These are phyloP conservation scores for Nemophila menziesii DNA, from an alignment of 257 asterid genomes.

Conservation along the genomic window DNA sequence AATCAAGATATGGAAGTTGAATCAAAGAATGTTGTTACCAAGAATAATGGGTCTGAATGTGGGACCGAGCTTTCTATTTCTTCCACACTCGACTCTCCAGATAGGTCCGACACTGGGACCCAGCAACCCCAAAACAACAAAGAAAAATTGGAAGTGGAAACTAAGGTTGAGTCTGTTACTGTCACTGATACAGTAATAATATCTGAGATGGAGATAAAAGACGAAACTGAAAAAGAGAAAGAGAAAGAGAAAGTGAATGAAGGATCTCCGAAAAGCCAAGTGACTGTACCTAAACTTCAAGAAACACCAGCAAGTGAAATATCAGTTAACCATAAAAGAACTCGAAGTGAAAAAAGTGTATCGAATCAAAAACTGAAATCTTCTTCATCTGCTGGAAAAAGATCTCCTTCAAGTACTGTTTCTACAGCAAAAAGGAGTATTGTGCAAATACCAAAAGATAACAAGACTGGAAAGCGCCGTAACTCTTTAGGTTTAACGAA, in stretches of 20 bases:
- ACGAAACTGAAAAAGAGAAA: constrained; percentile 20
- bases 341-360: constrained; percentile 35
- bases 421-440: constrained; percentile 36
- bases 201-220: constrained; percentile 33
- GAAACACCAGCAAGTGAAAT: constrained; percentile 69
- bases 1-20: not conserved
- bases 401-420: constrained; percentile 31
- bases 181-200: constrained; percentile 12
- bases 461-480: constrained; percentile 49
- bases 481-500: constrained; percentile 56
- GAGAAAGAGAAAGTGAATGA: constrained; percentile 42
- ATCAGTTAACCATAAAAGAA: constrained; percentile 51
- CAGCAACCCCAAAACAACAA: constrained; percentile 20
- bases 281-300: constrained; percentile 52
- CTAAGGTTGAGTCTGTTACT: constrained; percentile 21
- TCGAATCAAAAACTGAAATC: constrained; percentile 37
- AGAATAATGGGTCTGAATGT: constrained; percentile 42
- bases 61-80: constrained; percentile 77
- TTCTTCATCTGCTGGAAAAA: constrained; percentile 40
- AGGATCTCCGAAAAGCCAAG: constrained; percentile 68
- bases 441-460: constrained; percentile 51
- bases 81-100: constrained; percentile 82
- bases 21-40: constrained; percentile 19
- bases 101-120: constrained; percentile 46
- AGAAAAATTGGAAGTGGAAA: constrained; percentile 27